Conservation (phyloP, 2,329 filamentous ascomycete species). For the Coniella lustricola region DNA sequence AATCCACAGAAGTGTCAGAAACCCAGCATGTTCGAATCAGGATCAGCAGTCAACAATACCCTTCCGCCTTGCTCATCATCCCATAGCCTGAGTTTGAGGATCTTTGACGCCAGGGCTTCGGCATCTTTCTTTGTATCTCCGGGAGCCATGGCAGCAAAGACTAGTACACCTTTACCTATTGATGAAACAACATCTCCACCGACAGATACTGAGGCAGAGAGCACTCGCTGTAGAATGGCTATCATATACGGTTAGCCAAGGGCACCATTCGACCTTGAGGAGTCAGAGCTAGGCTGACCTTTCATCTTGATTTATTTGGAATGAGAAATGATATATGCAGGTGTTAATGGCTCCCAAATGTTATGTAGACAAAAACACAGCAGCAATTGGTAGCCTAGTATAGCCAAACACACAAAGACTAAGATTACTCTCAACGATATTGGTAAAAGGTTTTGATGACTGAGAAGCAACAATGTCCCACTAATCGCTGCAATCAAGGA, state of each 20-base stretch:
- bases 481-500: no score
- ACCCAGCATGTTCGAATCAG: not conserved
- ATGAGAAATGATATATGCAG: not conserved
- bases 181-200: conserved; percentile 84
- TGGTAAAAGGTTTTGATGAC: no score
- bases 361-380: no score
- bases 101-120: conserved; percentile 73
- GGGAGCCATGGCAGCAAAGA: conserved; percentile 85
- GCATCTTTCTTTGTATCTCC: conserved; percentile 86
- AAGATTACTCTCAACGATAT: no score
- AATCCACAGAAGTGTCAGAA: conserved; percentile 15
- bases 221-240: conserved; percentile 90
- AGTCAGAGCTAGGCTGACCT: conserved; percentile 23
- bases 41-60: conserved; percentile 35
- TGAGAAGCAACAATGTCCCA: no score
- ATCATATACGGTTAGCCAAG: conserved; percentile 17
- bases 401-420: no score
- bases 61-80: conserved; percentile 67
- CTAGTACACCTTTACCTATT: conserved; percentile 82
- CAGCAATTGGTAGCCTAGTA: no score
- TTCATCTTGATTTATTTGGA: conserved; percentile 24
- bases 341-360: no score
- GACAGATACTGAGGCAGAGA: conserved; percentile 92
- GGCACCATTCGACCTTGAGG: not conserved
- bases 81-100: conserved; percentile 88